Evolutionary conservation across 768 basidiomycete species (phyloP), one percentile per base, ranked within the genome.

Genomic region (Zangia roseola): DNA sequence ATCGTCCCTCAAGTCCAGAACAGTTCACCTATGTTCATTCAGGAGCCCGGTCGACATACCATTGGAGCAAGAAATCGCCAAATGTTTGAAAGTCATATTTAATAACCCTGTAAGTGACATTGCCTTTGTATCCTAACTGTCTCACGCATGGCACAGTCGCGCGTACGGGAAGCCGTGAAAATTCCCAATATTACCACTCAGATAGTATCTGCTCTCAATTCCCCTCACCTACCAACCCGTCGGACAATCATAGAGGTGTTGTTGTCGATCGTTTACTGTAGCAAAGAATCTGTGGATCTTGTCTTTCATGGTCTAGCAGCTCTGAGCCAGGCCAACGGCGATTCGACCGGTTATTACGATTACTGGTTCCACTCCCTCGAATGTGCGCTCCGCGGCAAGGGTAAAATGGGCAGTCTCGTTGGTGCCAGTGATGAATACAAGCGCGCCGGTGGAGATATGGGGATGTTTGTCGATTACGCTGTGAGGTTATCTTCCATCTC

Each of bases 391-490:
- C 78, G 83, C 40, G 94, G 94, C 3, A 74, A 93, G 47, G 95
- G 95, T 1, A 88, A 85, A 65, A 94, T 97, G 91, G 95, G 95
- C 1, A 97, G 90, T 63, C 68, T 90, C 34, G 95, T 99, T 8
- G 97, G 97, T 0, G 92, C 93, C 20, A 95, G 94, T 58, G 91
- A 94, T 13, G 94, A 97, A 57, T 80, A 94, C 47, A 80, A 79
- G 67, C 83, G 80, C 49, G 72, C 77, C 51, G 81, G 79, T 39
- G 82, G 85, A 34, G 65, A 81, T 17, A 86, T 88, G 50, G 80
- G 75, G 35, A 79, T 80, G 37, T 65, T 94, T 52, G 86, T 86
- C 52, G 93, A 95, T 43, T 95, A 94, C 58, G 88, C 90, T 63
- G 93, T 94, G 59, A 58, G 86, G 73, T 45, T 45, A 30, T 39